Percentiles rank a stretch among this genome's conserved stretches.
Conservation (phyloP, 495 filamentous ascomycete species). For the Achaetomiella virescens region DNA sequence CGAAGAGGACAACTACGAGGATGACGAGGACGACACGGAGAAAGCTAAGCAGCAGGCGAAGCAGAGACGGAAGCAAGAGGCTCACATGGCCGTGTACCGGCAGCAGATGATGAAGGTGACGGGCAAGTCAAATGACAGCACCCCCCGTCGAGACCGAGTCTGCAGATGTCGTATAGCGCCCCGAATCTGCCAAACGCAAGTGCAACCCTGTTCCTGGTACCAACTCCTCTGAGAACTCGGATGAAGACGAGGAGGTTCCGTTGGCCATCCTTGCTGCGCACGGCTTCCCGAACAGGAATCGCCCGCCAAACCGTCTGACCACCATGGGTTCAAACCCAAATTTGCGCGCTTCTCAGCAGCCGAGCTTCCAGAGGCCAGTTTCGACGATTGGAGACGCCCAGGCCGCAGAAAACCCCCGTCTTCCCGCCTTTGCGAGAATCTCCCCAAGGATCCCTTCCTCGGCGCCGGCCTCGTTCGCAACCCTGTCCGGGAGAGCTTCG, state of each 20-base stretch:
- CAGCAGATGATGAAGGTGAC: conserved; percentile 98
- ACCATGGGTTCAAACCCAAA: conserved; percentile 61
- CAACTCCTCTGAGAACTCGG: conserved; percentile 46
- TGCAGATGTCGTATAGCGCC: conserved; percentile 49
- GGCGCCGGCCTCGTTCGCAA: conserved; percentile 75
- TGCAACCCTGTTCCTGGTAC: conserved; percentile 15
- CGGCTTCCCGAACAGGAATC: conserved; percentile 80
- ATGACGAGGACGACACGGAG: conserved; percentile 82
- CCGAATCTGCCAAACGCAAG: conserved; percentile 40
- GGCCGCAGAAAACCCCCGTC: conserved; percentile 28
- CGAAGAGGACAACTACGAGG: conserved; percentile 57
- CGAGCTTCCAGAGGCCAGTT: conserved; percentile 31
- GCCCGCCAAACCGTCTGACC: conserved; percentile 66
- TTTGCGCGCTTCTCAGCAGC: conserved; percentile 43
- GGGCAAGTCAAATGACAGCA: conserved; percentile 54
- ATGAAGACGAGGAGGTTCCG: conserved; percentile 83
- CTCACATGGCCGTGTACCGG: conserved; percentile 81
- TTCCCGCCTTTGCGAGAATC: conserved; percentile 76
- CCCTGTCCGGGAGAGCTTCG: conserved; percentile 68
- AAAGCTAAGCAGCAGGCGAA: conserved; percentile 64
- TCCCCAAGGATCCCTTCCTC: conserved; percentile 85
- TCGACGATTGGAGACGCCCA: conserved; percentile 26
- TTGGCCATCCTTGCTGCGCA: conserved; percentile 85
- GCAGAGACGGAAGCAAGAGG: conserved; percentile 83
- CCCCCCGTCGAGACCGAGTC: conserved; percentile 35